Percentiles rank a stretch among this genome's conserved stretches.
These are phyloP conservation scores for Brachypodium distachyon DNA, from an alignment of 202 grass and related monocot species.

Conservation along the genomic window DNA sequence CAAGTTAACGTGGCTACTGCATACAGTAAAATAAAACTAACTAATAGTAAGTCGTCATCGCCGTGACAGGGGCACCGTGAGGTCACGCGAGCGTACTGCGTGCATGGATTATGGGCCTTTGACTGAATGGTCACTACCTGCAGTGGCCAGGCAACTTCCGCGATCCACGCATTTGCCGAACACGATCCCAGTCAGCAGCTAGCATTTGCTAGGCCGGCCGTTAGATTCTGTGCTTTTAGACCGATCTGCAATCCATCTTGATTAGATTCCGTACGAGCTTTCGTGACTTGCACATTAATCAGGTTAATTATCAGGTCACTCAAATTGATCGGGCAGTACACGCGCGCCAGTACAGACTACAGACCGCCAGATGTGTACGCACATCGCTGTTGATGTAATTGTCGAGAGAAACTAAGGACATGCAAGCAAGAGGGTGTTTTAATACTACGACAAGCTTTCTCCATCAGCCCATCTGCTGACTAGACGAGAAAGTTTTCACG, in stretches of 20 bases:
- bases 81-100: not conserved
- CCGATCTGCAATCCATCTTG: not conserved
- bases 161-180: not conserved
- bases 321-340: no score
- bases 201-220: not conserved
- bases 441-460: no score
- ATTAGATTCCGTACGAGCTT: not conserved
- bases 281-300: not conserved
- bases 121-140: conserved; percentile 10
- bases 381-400: no score
- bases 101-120: conserved; percentile 1
- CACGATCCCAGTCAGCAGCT: not conserved
- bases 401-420: no score
- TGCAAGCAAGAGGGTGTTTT: no score
- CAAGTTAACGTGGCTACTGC: not conserved
- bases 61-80: conserved; percentile 17
- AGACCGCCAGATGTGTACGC: no score
- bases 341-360: no score
- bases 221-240: not conserved
- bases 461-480: no score
- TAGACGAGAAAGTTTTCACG: no score
- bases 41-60: conserved; percentile 21
- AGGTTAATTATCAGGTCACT: not conserved
- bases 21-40: no score
- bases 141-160: conserved; percentile 26